Percentiles rank a stretch among this genome's conserved stretches.
Evolutionary conservation across 148 eudicot species (phyloP).

Genomic region (Camellia japonica): DNA sequence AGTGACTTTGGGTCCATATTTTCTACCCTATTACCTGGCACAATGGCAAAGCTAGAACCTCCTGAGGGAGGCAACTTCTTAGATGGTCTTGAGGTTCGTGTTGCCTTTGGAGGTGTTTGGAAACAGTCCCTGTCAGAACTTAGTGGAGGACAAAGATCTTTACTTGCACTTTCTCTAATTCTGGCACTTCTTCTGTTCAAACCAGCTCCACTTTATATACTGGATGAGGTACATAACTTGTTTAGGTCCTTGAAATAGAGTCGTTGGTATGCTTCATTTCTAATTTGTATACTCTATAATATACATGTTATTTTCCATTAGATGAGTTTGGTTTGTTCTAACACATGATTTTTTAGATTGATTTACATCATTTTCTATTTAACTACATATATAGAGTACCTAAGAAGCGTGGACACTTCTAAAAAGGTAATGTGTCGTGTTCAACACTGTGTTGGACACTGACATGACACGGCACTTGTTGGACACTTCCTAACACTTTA

Average conservation of each 20-base stretch:
- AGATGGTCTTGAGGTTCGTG: slow-evolving; percentile 97
- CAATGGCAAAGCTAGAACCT: slow-evolving; percentile 96
- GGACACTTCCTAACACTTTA: no score
- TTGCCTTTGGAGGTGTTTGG: slow-evolving; percentile 99
- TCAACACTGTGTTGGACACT: no score
- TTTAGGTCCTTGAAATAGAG: neutral
- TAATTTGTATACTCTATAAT: neutral
- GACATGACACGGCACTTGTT: no score
- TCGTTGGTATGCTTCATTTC: neutral
- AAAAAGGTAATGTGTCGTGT: no score
- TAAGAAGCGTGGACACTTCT: no score
- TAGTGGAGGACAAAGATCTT: slow-evolving; percentile 96
- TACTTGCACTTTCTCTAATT: slow-evolving; percentile 90
- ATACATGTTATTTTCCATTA: neutral
- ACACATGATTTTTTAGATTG: neutral
- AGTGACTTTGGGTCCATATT: slow-evolving; percentile 98
- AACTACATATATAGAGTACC: no score
- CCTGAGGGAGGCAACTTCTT: slow-evolving; percentile 90
- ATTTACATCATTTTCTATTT: neutral
- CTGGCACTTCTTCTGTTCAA: slow-evolving; percentile 92
- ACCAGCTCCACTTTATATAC: slow-evolving; percentile 96
- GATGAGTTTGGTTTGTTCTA: neutral
- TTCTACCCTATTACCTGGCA: slow-evolving; percentile 92
- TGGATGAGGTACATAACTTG: slow-evolving; percentile 71
- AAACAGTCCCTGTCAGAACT: slow-evolving; percentile 95